Evolutionary conservation across 768 basidiomycete genomes (phyloP), one percentile per base, ranked within the genome.

Genomic region (Boletus fagicola): DNA sequence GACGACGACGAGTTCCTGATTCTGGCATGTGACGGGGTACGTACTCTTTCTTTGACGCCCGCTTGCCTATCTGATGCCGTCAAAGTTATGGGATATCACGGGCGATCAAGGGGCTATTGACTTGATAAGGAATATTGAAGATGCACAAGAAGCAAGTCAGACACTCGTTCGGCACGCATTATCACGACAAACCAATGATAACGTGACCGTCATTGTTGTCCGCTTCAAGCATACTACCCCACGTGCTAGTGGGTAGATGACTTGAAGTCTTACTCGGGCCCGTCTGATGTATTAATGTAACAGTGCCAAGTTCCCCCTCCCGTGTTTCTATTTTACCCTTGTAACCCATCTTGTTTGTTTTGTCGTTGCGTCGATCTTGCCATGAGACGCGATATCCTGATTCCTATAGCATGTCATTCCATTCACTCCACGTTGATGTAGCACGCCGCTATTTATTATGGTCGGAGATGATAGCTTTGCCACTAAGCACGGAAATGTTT

Each of bases 1-100:
- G 86, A 91, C 9, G 87, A 92, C 6, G 97, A 98, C 69, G 96
- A 98, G 70, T 93, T 96, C 72, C 70, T 98, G 62, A 90, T 99
- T 57, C 80, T 99, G 58, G 97, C 97, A 22, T 99, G 97, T 69
- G 97, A 99, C 73, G 97, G 97, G 62, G 96, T 98, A 71, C 65
- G 94, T 82, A 16, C 47, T 15, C 20, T 49, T 54, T 5, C 6
- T 49, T 57, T 36, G 28, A 33, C 39, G 11, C 12, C 36, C 28
- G 13, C 18, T 30, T 49, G 3, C 42, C 10, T 36, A 47, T 54
- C 60, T 62, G 42, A 70, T 49, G 18, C 42, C 55, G 31, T 48
- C 35, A 39, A 61, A 98, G 96, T 81, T 99, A 1, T 99, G 97
- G 97, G 97, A 99, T 72, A 92, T 99, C 18, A 83, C 87, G 39